Evolutionary conservation across 352 stramenopile genomes (phyloP).

Genomic region (Globisporangium camurandrum): DNA sequence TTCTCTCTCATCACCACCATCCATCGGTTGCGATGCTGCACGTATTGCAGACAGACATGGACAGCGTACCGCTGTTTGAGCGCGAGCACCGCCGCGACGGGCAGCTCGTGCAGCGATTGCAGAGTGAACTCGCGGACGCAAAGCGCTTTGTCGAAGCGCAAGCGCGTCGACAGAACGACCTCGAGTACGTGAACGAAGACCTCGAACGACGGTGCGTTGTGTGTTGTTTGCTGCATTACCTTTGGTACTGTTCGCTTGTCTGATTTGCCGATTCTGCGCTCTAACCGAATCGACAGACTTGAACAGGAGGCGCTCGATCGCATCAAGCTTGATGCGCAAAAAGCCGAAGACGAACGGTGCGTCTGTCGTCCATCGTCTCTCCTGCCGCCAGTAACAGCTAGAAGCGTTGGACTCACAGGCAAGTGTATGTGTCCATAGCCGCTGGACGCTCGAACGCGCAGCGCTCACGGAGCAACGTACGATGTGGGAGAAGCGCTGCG

Average conservation of each 20-base stretch:
- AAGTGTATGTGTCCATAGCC: slow-evolving; percentile 19
- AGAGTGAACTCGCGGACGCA: slow-evolving; percentile 78
- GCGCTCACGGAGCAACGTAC: slow-evolving; percentile 51
- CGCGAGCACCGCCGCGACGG: slow-evolving; percentile 81
- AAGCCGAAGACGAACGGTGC: slow-evolving; percentile 77
- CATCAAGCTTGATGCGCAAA: slow-evolving; percentile 75
- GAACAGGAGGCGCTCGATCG: slow-evolving; percentile 80
- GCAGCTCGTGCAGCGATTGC: slow-evolving; percentile 73
- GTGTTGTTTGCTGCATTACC: slow-evolving; percentile 1
- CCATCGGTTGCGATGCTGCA: neutral
- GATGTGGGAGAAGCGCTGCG: slow-evolving; percentile 66
- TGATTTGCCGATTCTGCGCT: no score
- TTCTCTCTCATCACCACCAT: neutral
- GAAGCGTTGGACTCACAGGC: no score
- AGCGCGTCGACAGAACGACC: slow-evolving; percentile 72
- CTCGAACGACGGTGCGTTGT: slow-evolving; percentile 51
- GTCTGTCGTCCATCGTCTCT: slow-evolving; percentile 3
- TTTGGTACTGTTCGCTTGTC: no score
- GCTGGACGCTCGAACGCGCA: slow-evolving; percentile 59
- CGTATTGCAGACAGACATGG: slow-evolving; percentile 54
- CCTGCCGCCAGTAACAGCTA: neutral
- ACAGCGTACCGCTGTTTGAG: slow-evolving; percentile 80
- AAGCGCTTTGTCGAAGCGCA: slow-evolving; percentile 82
- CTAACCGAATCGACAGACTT: no score
- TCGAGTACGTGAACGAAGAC: slow-evolving; percentile 85